Base-by-base conservation (phyloP, 495 filamentous ascomycete species). In the Niebla homalea region DNA sequence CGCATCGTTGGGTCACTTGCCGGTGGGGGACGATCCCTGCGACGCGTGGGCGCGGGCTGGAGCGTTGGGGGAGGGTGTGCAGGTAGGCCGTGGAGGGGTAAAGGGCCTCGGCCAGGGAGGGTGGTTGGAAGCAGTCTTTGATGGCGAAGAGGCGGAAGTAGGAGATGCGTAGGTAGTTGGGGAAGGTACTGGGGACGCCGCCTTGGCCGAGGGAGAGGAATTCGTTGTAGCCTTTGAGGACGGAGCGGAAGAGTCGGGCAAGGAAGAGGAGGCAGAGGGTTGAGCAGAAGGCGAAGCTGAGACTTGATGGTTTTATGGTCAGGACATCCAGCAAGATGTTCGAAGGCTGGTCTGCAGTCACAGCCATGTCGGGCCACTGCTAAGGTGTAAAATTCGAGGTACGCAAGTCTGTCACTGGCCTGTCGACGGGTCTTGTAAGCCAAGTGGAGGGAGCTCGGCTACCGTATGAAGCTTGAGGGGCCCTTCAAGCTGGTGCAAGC, bases 191-290 rank as follows among this genome's bases (percentile, higher is more conserved):
- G 0, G 87, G 86, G 0, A 84, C 89, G 41, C 87, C 87, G 19
- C 87, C 87, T 11, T 86, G 85, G 0, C 87, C 87, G 16, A 93
- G 79, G 29, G 76, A 74, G 50, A 89, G 62, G 66, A 87, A 93
- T 57, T 78, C 78, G 37, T 72, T 66, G 67, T 88, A 93, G 71
- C 90, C 87, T 61, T 78, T 80, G 57, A 78, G 76, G 51, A 85
- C 70, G 48, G 51, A 42, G 23, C 77, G 69, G 42, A 79, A 75
- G 39, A 71, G 56, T 50, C 75, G 54, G 46, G 76, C 75, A 22
- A 76, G 53, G 14, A 63, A 55, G 8, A 69, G 67, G 23, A 71
- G 61, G 44, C 72, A 43, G 25, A 74, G 61, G 52, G 77, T 68
- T 65, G 53, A 65, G 40, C 47, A 79, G 65, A 51, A 74, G 64